Evolutionary conservation across 2,329 filamentous ascomycete species (phyloP).

Genomic region (Aaosphaeria pasadenensis): DNA sequence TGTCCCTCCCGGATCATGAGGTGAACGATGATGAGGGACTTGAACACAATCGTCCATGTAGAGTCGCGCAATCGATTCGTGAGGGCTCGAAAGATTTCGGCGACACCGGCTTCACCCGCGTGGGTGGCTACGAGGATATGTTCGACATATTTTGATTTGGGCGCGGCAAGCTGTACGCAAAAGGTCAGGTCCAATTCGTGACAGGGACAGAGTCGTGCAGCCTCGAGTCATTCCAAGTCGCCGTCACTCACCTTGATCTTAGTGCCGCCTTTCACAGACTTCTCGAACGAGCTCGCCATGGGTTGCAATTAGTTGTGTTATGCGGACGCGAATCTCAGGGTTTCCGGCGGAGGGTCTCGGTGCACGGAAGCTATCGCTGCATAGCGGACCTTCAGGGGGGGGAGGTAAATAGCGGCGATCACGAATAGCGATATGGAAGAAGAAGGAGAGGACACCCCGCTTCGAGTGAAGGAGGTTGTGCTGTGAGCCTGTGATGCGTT

Average conservation of each 20-base stretch:
- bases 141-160: constrained; percentile 99
- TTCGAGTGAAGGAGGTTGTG: not conserved
- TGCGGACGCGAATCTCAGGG: too few species aligned
- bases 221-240: not conserved
- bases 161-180: constrained; percentile 72
- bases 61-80: constrained; percentile 88
- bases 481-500: not conserved
- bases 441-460: not conserved
- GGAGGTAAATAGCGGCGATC: constrained; percentile 5
- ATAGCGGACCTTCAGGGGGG: constrained; percentile 13
- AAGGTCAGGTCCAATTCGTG: constrained; percentile 15
- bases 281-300: constrained; percentile 92
- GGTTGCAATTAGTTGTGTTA: constrained; percentile 10
- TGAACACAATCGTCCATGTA: constrained; percentile 99
- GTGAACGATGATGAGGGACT: constrained; percentile 91
- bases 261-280: constrained; percentile 97
- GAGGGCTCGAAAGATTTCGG: constrained; percentile 89
- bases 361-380: constrained; percentile 23
- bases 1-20: constrained; percentile 97
- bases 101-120: constrained; percentile 89
- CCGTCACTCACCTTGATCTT: constrained; percentile 76
- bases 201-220: not conserved
- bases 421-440: not conserved
- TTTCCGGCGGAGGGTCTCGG: not conserved
- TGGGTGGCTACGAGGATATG: constrained; percentile 95